Percentiles rank a stretch among this genome's conserved stretches.
These are phyloP conservation scores for Trichocladium uniseriatum DNA, from an alignment of 495 filamentous ascomycete species.

Conservation along the genomic window DNA sequence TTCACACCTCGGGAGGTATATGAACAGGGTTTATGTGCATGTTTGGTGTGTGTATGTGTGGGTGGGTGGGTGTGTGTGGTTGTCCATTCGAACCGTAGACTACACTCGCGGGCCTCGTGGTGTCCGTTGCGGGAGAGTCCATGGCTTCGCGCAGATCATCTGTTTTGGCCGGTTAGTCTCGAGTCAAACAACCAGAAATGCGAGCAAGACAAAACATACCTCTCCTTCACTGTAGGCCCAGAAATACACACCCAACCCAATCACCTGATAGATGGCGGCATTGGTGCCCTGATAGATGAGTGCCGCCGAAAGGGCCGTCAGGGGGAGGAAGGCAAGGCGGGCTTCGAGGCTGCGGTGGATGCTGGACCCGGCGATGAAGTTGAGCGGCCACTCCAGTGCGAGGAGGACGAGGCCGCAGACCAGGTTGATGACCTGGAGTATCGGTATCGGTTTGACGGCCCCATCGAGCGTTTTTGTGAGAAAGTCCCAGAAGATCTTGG, in stretches of 20 bases:
- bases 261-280: slow-evolving; percentile 81
- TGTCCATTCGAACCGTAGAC: background rate
- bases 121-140: slow-evolving; percentile 41
- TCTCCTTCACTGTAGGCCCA: slow-evolving; percentile 97
- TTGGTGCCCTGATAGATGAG: slow-evolving; percentile 91
- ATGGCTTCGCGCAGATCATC: slow-evolving; percentile 44
- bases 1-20: background rate
- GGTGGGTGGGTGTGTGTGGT: background rate
- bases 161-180: slow-evolving; percentile 15
- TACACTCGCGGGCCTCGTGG: slow-evolving; percentile 28
- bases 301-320: slow-evolving; percentile 61
- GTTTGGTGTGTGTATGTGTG: background rate
- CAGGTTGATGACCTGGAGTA: slow-evolving; percentile 91
- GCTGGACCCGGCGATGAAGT: slow-evolving; percentile 51
- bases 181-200: background rate
- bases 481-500: slow-evolving; percentile 98
- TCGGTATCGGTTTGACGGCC: slow-evolving; percentile 77
- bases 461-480: slow-evolving; percentile 81
- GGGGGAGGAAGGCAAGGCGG: slow-evolving; percentile 72
- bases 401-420: slow-evolving; percentile 73
- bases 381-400: slow-evolving; percentile 87
- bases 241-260: slow-evolving; percentile 83
- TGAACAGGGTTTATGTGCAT: background rate
- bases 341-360: slow-evolving; percentile 83
- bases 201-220: slow-evolving; percentile 43